Conservation (phyloP, 768 basidiomycete genomes). For the Mycena venus region DNA sequence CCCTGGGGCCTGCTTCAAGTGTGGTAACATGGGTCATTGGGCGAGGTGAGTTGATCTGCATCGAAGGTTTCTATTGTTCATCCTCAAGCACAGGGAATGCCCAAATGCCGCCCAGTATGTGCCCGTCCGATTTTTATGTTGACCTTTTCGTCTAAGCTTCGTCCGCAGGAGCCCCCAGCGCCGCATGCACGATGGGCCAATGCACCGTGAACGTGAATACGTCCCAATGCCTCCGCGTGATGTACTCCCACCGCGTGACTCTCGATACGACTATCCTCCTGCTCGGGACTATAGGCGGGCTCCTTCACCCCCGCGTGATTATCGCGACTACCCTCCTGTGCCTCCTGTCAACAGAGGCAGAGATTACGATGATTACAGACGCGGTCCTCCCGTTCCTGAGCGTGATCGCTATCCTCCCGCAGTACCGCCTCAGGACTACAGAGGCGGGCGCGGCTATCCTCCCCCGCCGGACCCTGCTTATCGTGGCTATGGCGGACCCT, state of each 20-base stretch:
- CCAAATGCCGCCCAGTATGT: conserved; percentile 72
- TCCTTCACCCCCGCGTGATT: conserved; percentile 73
- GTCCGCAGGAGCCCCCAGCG: conserved; percentile 53
- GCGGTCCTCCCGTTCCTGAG: conserved; percentile 57
- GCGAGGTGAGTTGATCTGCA: conserved; percentile 70
- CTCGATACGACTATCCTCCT: conserved; percentile 70
- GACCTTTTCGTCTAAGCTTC: conserved; percentile 7
- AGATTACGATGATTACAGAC: conserved; percentile 81
- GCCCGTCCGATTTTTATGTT: not conserved
- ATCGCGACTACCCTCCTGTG: conserved; percentile 71
- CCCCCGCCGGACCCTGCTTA: conserved; percentile 66
- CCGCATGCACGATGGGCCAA: conserved; percentile 60
- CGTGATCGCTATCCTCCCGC: conserved; percentile 69
- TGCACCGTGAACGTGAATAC: conserved; percentile 75
- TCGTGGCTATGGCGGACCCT: conserved; percentile 65
- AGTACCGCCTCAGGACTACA: conserved; percentile 62
- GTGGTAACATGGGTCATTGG: conserved; percentile 90
- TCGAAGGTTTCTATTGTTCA: not conserved
- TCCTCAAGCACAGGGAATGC: conserved; percentile 71
- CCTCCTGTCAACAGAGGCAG: conserved; percentile 61
- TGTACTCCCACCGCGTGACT: conserved; percentile 62
- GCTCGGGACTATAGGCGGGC: conserved; percentile 74
- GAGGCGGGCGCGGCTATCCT: conserved; percentile 71
- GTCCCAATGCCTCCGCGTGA: conserved; percentile 56
- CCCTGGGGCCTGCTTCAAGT: conserved; percentile 90